Percentiles rank a stretch among this genome's conserved stretches.
phyloP scores from a whole-genome alignment of 352 stramenopile species.

The Globisporangium ultimum region DNA sequence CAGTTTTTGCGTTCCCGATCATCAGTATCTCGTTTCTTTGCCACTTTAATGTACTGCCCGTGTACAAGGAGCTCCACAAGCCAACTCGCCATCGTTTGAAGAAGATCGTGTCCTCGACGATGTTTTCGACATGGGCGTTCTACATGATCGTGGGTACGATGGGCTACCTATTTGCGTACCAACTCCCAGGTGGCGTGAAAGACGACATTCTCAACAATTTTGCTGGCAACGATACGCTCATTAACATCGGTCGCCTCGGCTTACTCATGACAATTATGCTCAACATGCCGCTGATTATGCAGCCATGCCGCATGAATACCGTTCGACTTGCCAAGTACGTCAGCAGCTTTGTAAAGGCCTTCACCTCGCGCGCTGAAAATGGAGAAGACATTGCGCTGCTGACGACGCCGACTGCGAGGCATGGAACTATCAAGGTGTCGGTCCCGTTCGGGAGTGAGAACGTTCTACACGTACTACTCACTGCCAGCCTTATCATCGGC shows the following conservation, averaged over 20 bases:
- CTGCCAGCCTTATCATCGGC: conserved; percentile 56
- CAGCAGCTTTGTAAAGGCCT: conserved; percentile 26
- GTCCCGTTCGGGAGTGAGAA: conserved; percentile 16
- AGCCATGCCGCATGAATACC: conserved; percentile 80
- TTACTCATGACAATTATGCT: conserved; percentile 82
- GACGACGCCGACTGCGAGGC: conserved; percentile 10
- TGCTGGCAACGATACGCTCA: conserved; percentile 59
- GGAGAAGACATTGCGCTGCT: conserved; percentile 36
- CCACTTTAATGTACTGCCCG: conserved; percentile 97
- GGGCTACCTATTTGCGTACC: conserved; percentile 87
- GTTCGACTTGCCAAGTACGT: conserved; percentile 57
- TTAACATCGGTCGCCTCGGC: conserved; percentile 78
- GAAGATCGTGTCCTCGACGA: conserved; percentile 90
- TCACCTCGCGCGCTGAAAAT: conserved; percentile 18
- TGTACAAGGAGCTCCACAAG: conserved; percentile 95
- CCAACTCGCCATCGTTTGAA: conserved; percentile 90
- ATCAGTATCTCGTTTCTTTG: conserved; percentile 97
- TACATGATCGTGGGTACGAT: conserved; percentile 94
- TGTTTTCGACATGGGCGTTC: conserved; percentile 91
- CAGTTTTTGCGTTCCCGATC: conserved; percentile 90
- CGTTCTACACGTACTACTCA: conserved; percentile 60
- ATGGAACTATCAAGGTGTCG: background rate
- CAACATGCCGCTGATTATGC: conserved; percentile 82
- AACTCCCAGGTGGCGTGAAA: conserved; percentile 52
- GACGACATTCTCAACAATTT: conserved; percentile 91